Conservation (phyloP, 352 stramenopile genomes). For the Globisporangium paddicum region DNA sequence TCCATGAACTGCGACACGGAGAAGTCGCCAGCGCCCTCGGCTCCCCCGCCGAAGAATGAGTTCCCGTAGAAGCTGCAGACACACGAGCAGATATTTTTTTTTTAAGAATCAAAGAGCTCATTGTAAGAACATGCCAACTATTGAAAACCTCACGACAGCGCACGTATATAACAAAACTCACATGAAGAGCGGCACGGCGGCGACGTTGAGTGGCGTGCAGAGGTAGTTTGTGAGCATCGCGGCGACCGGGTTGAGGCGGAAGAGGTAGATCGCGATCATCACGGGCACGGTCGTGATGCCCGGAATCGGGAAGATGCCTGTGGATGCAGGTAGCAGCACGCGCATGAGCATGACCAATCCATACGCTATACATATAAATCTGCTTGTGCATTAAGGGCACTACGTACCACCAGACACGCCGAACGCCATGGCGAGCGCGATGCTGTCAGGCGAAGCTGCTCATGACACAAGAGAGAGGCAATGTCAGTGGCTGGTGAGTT, state of each 20-base stretch:
- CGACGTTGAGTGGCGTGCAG: conserved; percentile 73
- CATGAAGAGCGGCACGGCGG: conserved; percentile 74
- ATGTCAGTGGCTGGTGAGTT: no score
- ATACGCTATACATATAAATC: not conserved
- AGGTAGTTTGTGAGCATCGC: conserved; percentile 85
- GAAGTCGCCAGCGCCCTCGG: conserved; percentile 48
- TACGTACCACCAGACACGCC: conserved; percentile 33
- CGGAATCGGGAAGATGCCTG: conserved; percentile 73
- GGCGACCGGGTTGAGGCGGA: conserved; percentile 74
- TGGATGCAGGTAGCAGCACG: not conserved
- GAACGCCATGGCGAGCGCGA: conserved; percentile 79
- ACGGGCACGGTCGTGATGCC: conserved; percentile 67
- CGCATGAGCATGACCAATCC: no score
- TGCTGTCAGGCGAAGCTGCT: conserved; percentile 62
- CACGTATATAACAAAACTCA: conserved; percentile 18
- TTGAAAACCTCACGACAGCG: no score
- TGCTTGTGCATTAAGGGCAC: conserved; percentile 18
- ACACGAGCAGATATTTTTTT: not conserved
- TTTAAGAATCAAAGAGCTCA: no score
- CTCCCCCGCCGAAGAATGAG: conserved; percentile 20
- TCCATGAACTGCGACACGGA: conserved; percentile 62
- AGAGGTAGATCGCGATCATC: conserved; percentile 73
- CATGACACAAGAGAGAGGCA: not conserved
- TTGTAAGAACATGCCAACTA: no score
- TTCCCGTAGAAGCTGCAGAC: conserved; percentile 55